Conservation (phyloP, 768 basidiomycete species). For the Candolleomyces efflorescens region DNA sequence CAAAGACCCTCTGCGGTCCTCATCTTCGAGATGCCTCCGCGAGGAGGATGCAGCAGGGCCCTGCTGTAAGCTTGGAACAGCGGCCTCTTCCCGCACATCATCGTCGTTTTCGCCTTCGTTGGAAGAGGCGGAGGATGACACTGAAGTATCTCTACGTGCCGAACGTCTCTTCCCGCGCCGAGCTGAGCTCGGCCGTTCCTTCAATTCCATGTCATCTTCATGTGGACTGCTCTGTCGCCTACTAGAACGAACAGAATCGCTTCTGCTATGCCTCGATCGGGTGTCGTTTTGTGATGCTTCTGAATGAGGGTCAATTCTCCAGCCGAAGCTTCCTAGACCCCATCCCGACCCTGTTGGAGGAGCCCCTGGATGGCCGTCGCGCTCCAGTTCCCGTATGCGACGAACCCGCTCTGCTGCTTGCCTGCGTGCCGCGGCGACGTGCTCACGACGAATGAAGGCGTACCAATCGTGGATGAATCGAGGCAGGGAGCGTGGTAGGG, state of each 20-base stretch:
- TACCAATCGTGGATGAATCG: conserved; percentile 49
- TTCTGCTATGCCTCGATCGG: conserved; percentile 8
- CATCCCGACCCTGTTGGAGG: conserved; percentile 44
- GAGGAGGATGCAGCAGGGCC: not conserved
- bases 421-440: conserved; percentile 62
- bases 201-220: not conserved
- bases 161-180: not conserved
- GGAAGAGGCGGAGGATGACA: not conserved
- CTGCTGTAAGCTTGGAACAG: not conserved
- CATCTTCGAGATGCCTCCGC: not conserved
- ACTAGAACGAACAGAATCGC: conserved; percentile 8
- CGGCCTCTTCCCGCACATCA: not conserved
- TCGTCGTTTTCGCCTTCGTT: not conserved
- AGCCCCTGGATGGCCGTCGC: conserved; percentile 21
- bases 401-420: conserved; percentile 68
- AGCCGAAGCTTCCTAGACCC: conserved; percentile 70
- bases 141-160: not conserved
- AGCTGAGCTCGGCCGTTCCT: not conserved
- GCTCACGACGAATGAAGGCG: conserved; percentile 60
- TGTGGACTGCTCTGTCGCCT: conserved; percentile 3
- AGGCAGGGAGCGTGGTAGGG: conserved; percentile 36
- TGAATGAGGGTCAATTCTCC: conserved; percentile 17
- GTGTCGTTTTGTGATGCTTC: not conserved
- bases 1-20: not conserved
- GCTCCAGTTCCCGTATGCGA: conserved; percentile 59